Evolutionary conservation across 1,284 basidiomycete genomes (phyloP).

Genomic region (Sphagnurus paluster): DNA sequence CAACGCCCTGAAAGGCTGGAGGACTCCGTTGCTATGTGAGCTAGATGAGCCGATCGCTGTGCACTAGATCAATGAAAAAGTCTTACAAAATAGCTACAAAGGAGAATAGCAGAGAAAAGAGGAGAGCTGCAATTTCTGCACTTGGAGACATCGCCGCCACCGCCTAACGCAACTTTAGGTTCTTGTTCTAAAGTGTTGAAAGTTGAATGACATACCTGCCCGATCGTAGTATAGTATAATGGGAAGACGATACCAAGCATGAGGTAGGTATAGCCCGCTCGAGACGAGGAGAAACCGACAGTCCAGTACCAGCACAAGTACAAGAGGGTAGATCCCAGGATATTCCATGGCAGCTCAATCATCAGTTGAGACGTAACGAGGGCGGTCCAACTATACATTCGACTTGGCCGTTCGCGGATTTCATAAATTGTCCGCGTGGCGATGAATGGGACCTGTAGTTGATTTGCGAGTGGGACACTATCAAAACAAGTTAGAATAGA

Average conservation of each 20-base stretch:
- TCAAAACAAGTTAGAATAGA: too few species aligned
- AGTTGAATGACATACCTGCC: too few species aligned
- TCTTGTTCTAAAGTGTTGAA: too few species aligned
- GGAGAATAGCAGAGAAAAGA: constrained; percentile 60
- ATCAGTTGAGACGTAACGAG: constrained; percentile 65
- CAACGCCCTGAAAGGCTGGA: constrained; percentile 57
- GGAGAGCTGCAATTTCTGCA: constrained; percentile 43
- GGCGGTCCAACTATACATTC: constrained; percentile 83
- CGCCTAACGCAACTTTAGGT: too few species aligned
- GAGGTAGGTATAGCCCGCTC: constrained; percentile 61
- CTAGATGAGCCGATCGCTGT: too few species aligned
- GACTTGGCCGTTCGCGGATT: constrained; percentile 68
- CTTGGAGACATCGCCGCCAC: constrained; percentile 39
- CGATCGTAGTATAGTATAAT: constrained; percentile 52
- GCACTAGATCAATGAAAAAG: constrained; percentile 5
- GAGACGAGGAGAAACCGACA: constrained; percentile 51
- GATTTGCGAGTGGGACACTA: constrained; percentile 47
- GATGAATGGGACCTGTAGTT: constrained; percentile 57
- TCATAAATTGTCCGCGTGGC: constrained; percentile 64
- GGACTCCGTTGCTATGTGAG: constrained; percentile 42
- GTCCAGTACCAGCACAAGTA: constrained; percentile 76
- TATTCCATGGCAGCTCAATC: constrained; percentile 67
- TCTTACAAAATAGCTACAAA: constrained; percentile 65
- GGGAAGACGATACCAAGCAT: constrained; percentile 54
- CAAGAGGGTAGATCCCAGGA: constrained; percentile 55